Base-by-base conservation (phyloP, 2,329 filamentous ascomycete genomes). In the Microdochium trichocladiopsis region DNA sequence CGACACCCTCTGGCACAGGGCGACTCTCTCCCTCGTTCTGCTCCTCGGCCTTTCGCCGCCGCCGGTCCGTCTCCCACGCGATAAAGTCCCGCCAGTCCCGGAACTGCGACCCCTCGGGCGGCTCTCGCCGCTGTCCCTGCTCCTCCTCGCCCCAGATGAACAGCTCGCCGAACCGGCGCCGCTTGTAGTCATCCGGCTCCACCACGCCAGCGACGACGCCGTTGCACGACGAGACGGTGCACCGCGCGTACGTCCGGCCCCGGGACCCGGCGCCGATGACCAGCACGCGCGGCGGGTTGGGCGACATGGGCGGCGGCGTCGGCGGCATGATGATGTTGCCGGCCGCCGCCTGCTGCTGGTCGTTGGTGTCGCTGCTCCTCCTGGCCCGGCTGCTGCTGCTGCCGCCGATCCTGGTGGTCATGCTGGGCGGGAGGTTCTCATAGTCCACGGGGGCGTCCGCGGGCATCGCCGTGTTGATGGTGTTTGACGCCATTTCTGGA, bases 221-320 rank as follows among this genome's bases (percentile, higher is more conserved):
- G 57, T 83, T 79, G 54, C 81, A 85, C 18, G 81, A 82, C 16
- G 76, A 73, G n/a, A 72, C 68, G 9, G 90, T 83, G 50, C 86
- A 86, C 54, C 77, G 75, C 28, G 86, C 88, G 65, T 95, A 95
- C 25, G 83, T 80, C 50, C 80, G 78, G 14, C 91, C 91, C 33
- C 91, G 84, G 48, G 87, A 89, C 31, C 91, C 90, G 8, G 89
- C 90, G 21, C 91, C 91, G 59, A 95, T 85, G 61, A 95, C 80
- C 52, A 95, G 76, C 61, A 95, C 82, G 50, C 86, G 82, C 2
- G 84, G 81, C 23, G 82, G 77, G 28, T 64, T 70, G 5, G 68
- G 64, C 2, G 79, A 79, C 64, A 72, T 68, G 45, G 70, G 63
- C 9, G 74, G 74, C 47, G 69, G 72, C 10, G 70, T 61, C 3